These are phyloP conservation scores for Coniella vitis DNA, from an alignment of 2,329 filamentous ascomycete species.

Conservation along the genomic window DNA sequence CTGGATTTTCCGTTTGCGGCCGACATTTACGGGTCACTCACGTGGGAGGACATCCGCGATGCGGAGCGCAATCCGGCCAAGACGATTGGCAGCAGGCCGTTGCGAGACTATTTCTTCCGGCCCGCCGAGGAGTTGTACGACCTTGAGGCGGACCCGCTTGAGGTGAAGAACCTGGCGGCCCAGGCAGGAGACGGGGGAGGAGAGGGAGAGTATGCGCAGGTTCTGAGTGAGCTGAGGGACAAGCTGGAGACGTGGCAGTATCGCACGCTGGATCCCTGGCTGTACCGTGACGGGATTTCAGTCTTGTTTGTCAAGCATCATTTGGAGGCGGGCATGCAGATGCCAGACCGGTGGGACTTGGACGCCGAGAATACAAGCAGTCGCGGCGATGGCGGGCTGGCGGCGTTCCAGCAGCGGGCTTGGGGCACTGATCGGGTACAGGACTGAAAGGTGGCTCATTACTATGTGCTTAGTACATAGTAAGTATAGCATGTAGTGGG, in stretches of 20 bases:
- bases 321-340: slow-evolving; percentile 21
- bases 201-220: slow-evolving; percentile 24
- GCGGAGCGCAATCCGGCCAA: slow-evolving; percentile 15
- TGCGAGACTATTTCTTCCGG: slow-evolving; percentile 37
- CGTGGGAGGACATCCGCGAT: slow-evolving; percentile 40
- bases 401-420: not conserved
- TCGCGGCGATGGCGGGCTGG: not conserved
- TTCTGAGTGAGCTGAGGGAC: slow-evolving; percentile 26
- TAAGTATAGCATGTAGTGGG: no score
- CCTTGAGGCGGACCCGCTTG: slow-evolving; percentile 35
- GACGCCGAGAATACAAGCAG: slow-evolving; percentile 15
- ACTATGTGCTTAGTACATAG: no score
- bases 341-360: slow-evolving; percentile 25
- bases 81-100: slow-evolving; percentile 32
- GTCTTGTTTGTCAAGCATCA: slow-evolving; percentile 16
- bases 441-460: no score
- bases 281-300: slow-evolving; percentile 23
- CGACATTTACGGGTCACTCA: slow-evolving; percentile 37
- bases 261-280: slow-evolving; percentile 24
- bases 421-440: not conserved
- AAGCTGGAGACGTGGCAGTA: slow-evolving; percentile 25
- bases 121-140: slow-evolving; percentile 41
- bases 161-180: slow-evolving; percentile 39
- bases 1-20: slow-evolving; percentile 42
- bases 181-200: no score